Percentiles rank a stretch among this genome's conserved stretches.
These are phyloP conservation scores for Teunomyces lycoperdinae DNA, from an alignment of 805 yeast genomes.

Conservation along the genomic window DNA sequence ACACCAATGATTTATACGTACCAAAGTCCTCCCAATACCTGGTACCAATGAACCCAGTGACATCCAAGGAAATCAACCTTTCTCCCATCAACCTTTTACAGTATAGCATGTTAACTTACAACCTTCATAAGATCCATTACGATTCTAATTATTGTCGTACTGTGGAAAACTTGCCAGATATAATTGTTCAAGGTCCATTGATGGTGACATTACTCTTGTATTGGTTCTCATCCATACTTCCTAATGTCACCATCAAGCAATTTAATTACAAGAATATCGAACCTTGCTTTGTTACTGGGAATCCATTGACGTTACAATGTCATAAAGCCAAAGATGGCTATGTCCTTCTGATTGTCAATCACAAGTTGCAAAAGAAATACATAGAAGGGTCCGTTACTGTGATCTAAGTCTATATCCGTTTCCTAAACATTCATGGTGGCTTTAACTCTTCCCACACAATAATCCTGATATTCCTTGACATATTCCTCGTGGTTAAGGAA, in stretches of 20 bases:
- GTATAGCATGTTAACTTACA: conserved; percentile 74
- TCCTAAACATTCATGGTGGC: conserved; percentile 27
- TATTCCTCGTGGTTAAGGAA: conserved; percentile 31
- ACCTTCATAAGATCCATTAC: conserved; percentile 82
- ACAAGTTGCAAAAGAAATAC: conserved; percentile 1
- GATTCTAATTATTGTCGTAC: conserved; percentile 52
- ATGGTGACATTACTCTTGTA: conserved; percentile 58
- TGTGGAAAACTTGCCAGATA: conserved; percentile 57
- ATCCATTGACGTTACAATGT: conserved; percentile 14
- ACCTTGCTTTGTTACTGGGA: conserved; percentile 48
- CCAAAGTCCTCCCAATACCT: background rate
- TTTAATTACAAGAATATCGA: conserved; percentile 49
- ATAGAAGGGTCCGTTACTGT: conserved; percentile 6
- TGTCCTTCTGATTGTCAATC: background rate
- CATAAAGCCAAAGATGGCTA: background rate
- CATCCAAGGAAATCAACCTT: conserved; percentile 25
- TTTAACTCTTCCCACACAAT: conserved; percentile 39
- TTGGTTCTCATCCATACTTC: conserved; percentile 36
- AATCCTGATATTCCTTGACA: conserved; percentile 39
- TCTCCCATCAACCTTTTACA: conserved; percentile 49
- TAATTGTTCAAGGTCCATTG: conserved; percentile 82
- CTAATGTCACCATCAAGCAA: conserved; percentile 16
- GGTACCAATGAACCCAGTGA: conserved; percentile 10
- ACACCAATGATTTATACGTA: conserved; percentile 45
- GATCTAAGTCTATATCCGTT: background rate